These are phyloP conservation scores for Aspergillus fijiensis DNA, from an alignment of 2,329 filamentous ascomycete species.

Conservation along the genomic window DNA sequence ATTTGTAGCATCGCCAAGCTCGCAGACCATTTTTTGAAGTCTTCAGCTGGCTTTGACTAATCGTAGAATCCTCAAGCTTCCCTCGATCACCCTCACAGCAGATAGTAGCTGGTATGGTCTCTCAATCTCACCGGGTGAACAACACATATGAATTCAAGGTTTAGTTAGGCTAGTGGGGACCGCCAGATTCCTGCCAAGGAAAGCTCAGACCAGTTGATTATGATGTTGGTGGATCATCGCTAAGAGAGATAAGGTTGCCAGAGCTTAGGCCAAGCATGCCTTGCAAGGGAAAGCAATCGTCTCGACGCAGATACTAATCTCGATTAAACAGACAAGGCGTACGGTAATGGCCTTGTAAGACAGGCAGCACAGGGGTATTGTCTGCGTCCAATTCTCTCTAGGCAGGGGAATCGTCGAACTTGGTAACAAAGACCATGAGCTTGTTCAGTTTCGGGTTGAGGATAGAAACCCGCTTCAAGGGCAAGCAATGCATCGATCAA, in stretches of 20 bases:
- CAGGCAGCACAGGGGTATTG: neutral
- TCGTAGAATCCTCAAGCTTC: neutral
- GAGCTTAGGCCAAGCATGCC: constrained; percentile 16
- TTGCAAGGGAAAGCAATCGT: constrained; percentile 12
- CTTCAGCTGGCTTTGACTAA: neutral
- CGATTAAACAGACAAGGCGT: neutral
- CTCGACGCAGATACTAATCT: constrained; percentile 12
- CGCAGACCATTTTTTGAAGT: neutral
- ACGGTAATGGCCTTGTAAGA: neutral
- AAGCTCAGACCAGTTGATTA: neutral
- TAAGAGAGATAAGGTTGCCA: constrained; percentile 16
- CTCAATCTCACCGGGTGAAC: too few relatives aligned
- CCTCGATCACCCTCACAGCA: neutral
- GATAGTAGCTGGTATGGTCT: too few relatives aligned
- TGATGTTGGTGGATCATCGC: neutral
- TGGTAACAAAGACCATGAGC: neutral
- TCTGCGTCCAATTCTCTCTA: neutral
- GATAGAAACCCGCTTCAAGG: constrained; percentile 1
- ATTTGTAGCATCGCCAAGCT: neutral
- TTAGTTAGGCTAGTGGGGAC: neutral
- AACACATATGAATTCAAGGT: too few relatives aligned
- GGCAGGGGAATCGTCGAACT: neutral
- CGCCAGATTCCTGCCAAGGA: neutral
- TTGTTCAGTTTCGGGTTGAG: neutral
- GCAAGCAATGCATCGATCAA: constrained; percentile 2